Evolutionary conservation across 2,329 filamentous ascomycete species (phyloP).

Genomic region (Escovopsis sp.): DNA sequence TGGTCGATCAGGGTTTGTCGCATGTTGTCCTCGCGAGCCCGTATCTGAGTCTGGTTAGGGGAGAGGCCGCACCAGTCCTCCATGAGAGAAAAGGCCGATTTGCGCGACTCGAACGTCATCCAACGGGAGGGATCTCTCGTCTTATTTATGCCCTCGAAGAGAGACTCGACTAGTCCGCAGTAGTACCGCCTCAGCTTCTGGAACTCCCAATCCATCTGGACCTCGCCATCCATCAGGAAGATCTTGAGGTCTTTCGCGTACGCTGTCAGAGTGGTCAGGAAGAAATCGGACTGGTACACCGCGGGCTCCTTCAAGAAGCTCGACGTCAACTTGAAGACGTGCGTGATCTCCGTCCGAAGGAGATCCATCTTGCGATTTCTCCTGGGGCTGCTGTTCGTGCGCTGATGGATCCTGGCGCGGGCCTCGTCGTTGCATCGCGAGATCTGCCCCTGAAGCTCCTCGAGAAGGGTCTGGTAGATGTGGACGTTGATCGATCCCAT

Average conservation of each 20-base stretch:
- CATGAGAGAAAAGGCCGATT: conserved; percentile 92
- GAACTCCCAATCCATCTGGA: conserved; percentile 90
- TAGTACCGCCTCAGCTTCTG: conserved; percentile 85
- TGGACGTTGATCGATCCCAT: conserved; percentile 92
- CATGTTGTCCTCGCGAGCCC: conserved; percentile 73
- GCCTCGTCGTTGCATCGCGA: conserved; percentile 79
- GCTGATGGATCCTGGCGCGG: conserved; percentile 70
- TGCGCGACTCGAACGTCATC: conserved; percentile 95
- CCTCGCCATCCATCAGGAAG: conserved; percentile 86
- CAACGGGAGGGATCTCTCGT: conserved; percentile 75
- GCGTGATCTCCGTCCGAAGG: conserved; percentile 83
- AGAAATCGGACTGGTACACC: conserved; percentile 76
- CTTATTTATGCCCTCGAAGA: conserved; percentile 82
- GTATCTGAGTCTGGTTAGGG: conserved; percentile 71
- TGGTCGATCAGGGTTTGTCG: conserved; percentile 70
- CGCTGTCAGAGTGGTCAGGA: conserved; percentile 71
- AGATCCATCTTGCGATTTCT: conserved; percentile 74
- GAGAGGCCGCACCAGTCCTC: conserved; percentile 99
- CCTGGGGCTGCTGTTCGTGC: conserved; percentile 67
- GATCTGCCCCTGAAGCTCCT: conserved; percentile 78
- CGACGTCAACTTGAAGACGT: conserved; percentile 88
- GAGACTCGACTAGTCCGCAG: conserved; percentile 80
- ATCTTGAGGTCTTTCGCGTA: conserved; percentile 88
- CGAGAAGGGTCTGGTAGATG: conserved; percentile 78
- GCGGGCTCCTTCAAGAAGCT: conserved; percentile 70